Base-by-base conservation (phyloP, 805 yeast species). In the Yarrowia bubula region DNA sequence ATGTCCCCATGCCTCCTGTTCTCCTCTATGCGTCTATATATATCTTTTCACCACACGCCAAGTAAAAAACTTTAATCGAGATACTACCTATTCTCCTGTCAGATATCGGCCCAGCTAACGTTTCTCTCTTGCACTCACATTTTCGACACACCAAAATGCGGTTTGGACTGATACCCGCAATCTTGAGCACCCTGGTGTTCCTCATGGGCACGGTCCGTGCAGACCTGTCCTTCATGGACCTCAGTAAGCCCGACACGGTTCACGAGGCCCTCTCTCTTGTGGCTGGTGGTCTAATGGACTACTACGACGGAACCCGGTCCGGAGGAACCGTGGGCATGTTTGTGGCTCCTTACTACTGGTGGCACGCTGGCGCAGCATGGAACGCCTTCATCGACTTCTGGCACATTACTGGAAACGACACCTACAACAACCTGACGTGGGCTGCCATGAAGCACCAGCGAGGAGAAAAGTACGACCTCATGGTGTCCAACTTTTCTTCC, bases 331-430 rank as follows among this genome's bases (percentile, higher is more conserved):
- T 88, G 14, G 96, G 96, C 37, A 80, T 84, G 87, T 87, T 89
- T 74, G 78, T 83, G 11, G 69, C 75, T 69, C 96, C 96, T 2
- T 89, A 89, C 80, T 89, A 89, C 78, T 89, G 96, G 96, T 89
- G 96, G 96, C 89, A 88, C 76, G 92, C 95, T 35, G 96, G 96
- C 70, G 95, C 89, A 65, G 91, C 88, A 0, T 81, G 76, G 76
- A 75, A 75, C 31, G 65, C 73, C 33, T 58, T 92, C 95, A 92
- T 93, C 42, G 96, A 91, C 75, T 89, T 86, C 72, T 83, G 89
- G 79, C 85, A 77, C 70, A 83, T 84, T 70, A 88, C 93, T 75
- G 79, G 85, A 55, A 87, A 92, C 75, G 82, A 81, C 68, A 83
- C 92, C 0, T 88, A 81, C 71, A 85, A 83, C 64, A 77, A 79